phyloP scores from a whole-genome alignment of 1,284 basidiomycete species.

The Cryptococcus wingfieldii region DNA sequence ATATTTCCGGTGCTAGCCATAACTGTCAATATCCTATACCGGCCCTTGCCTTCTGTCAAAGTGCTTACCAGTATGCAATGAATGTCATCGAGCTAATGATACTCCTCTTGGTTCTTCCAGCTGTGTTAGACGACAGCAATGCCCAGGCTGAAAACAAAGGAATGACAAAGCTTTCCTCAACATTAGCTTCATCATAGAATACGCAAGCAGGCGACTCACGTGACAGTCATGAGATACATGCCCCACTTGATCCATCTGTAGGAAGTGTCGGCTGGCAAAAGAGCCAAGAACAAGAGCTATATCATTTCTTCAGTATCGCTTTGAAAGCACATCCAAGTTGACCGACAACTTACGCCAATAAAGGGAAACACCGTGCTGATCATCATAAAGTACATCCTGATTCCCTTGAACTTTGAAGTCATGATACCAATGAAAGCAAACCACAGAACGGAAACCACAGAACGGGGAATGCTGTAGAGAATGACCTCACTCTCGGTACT shows the following conservation, averaged over 20 bases:
- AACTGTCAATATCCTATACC: not conserved
- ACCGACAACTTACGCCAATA: constrained; percentile 12
- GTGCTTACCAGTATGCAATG: constrained; percentile 30
- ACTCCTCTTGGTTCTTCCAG: constrained; percentile 39
- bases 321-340: no score
- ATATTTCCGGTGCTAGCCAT: constrained; percentile 8
- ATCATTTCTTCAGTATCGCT: not conserved
- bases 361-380: constrained; percentile 20
- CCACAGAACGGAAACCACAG: constrained; percentile 32
- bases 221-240: constrained; percentile 30
- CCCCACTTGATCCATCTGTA: constrained; percentile 35
- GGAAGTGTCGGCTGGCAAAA: constrained; percentile 13
- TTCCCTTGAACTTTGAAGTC: constrained; percentile 22
- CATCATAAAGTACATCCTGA: constrained; percentile 39
- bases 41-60: not conserved
- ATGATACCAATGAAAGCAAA: constrained; percentile 35
- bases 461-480: constrained; percentile 34
- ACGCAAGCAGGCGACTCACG: constrained; percentile 7
- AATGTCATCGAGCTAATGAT: constrained; percentile 28
- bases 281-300: constrained; percentile 17
- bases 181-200: not conserved
- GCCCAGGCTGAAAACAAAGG: constrained; percentile 33
- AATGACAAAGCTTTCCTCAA: constrained; percentile 22
- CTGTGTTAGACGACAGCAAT: constrained; percentile 36
- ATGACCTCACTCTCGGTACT: constrained; percentile 34